Evolutionary conservation across 2,329 filamentous ascomycete genomes (phyloP).

Genomic region (Bimuria novae-zelandiae): DNA sequence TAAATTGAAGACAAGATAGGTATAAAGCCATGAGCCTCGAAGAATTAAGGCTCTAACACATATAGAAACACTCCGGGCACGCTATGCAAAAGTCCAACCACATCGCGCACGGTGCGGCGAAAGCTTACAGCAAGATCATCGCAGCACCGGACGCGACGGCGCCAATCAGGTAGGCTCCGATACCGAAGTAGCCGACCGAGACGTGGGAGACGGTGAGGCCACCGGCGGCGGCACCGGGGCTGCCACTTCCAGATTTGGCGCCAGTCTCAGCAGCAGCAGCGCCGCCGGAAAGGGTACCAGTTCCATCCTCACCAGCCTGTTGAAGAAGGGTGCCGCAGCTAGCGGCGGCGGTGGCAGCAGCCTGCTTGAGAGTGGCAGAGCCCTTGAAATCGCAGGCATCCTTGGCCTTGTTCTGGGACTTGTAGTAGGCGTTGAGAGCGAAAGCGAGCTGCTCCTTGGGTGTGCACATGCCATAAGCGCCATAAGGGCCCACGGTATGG

Average conservation of each 20-base stretch:
- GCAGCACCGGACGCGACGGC: conserved; percentile 58
- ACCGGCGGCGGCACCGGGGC: conserved; percentile 44
- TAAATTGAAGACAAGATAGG: background rate
- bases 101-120: background rate
- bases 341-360: conserved; percentile 51
- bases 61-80: background rate
- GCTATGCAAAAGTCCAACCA: conserved; percentile 4
- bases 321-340: conserved; percentile 64
- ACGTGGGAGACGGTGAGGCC: conserved; percentile 52
- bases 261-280: conserved; percentile 29
- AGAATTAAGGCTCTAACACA: conserved; percentile 4
- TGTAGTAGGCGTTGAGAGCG: conserved; percentile 70
- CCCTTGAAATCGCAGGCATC: conserved; percentile 74
- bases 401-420: conserved; percentile 54
- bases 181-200: conserved; percentile 51
- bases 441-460: conserved; percentile 72
- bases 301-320: conserved; percentile 66
- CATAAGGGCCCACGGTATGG: conserved; percentile 70
- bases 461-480: conserved; percentile 78
- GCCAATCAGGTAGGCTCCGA: conserved; percentile 56
- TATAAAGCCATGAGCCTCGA: conserved; percentile 1
- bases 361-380: conserved; percentile 61
- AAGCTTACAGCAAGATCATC: conserved; percentile 59
- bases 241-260: conserved; percentile 17
- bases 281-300: conserved; percentile 57